Evolutionary conservation across 495 filamentous ascomycete species (phyloP), one percentile per base, ranked within the genome.

Genomic region (Coniosporium apollinis): DNA sequence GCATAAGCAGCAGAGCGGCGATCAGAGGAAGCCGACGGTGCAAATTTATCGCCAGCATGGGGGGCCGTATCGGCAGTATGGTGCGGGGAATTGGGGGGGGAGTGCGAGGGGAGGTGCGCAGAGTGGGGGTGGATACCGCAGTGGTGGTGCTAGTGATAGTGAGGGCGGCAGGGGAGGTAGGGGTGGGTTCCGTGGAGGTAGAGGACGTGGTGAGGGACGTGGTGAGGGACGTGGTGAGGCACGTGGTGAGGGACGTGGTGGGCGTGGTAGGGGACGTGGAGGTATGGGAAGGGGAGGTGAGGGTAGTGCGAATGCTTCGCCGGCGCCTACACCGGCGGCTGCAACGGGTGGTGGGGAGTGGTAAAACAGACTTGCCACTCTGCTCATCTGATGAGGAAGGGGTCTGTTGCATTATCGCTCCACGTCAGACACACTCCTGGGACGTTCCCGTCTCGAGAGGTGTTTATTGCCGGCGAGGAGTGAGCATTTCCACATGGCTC

Each of bases 21-120:
- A 76, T 34, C 53, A 61, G 34, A 73, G 72, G 38, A 79, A 78
- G 58, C 80, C 81, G 19, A 67, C 77, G 37, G 70, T 93, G 37
- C 82, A 82, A 59, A 72, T 81, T 56, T 89, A 85, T n/a, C n/a
- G n/a, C n/a, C n/a, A n/a, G n/a, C 55, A 68, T 44, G 75, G 47
- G 67, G 73, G 17, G 74, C 74, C 33, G 43, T 38, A 65, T 59
- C 38, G 60, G 44, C 56, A 54, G 31, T 66, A 57, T 34, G 50
- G 55, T 40, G 79, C 80, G 28, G 79, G 81, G 22, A 77, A 69
- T 38, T 82, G 83, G 81, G 72, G 76, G 38, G 65, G 66, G 46
- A 78, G 76, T 54, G 63, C 37, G 54, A 65, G 73, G 10, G 71
- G 76, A 24, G 65, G 71, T 28, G 48, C 51, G 37, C 69, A 57